phyloP scores from a whole-genome alignment of 345 rosid genomes.

The Streptanthus diversifolius region DNA sequence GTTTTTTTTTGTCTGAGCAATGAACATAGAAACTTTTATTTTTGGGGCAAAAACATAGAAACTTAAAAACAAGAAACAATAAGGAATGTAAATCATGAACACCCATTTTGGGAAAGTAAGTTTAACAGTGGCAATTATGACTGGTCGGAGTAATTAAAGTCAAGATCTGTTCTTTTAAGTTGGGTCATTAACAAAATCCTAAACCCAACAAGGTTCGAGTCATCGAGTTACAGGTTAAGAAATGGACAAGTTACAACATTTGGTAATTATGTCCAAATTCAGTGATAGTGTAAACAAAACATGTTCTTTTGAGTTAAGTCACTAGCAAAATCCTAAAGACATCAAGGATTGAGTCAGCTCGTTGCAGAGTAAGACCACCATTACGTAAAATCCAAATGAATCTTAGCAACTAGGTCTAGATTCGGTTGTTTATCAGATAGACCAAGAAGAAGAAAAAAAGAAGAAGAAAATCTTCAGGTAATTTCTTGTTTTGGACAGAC shows the following conservation, averaged over 20 bases:
- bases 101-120: not conserved
- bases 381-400: not conserved
- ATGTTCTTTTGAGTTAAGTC: not conserved
- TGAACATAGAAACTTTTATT: not conserved
- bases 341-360: conserved; percentile 10
- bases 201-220: conserved; percentile 12
- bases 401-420: not conserved
- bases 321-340: conserved; percentile 20
- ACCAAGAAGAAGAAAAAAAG: not conserved
- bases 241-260: not conserved
- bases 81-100: not conserved
- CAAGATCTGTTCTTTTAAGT: not conserved
- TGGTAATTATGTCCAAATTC: not conserved
- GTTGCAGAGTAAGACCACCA: not conserved
- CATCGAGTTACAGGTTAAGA: not conserved
- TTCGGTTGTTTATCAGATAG: not conserved
- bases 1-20: not conserved
- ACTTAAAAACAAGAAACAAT: not conserved
- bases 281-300: not conserved
- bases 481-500: conserved; percentile 21
- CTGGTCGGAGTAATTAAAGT: not conserved
- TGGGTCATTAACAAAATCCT: conserved; percentile 4
- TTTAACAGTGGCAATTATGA: not conserved
- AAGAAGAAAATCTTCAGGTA: not conserved
- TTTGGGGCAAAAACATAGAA: not conserved